These are phyloP conservation scores for Encephalitozoon intestinalis DNA, from an alignment of 371 early-diverging fungal species.

Conservation along the genomic window DNA sequence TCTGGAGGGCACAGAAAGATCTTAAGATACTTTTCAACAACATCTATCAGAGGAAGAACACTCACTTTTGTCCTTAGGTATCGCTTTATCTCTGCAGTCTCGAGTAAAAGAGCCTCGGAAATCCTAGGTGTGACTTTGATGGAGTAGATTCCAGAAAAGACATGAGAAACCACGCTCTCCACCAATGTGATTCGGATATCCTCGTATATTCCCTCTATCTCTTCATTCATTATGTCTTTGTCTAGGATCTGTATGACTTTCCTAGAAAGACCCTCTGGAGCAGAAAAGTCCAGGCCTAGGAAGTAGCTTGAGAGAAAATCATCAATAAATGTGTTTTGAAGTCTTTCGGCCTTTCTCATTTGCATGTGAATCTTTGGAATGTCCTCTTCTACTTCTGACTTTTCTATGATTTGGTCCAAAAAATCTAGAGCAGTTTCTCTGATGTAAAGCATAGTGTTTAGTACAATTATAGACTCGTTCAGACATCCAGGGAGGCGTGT, in stretches of 20 bases:
- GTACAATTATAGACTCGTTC: not conserved
- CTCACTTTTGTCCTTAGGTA: slow-evolving; percentile 5
- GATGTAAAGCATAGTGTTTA: slow-evolving; percentile 33
- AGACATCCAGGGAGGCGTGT: not conserved
- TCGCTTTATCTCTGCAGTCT: slow-evolving; percentile 36
- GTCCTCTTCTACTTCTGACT: not conserved
- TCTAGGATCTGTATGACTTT: slow-evolving; percentile 27
- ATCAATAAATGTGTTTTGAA: not conserved
- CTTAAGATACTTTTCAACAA: slow-evolving; percentile 52
- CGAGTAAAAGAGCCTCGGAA: slow-evolving; percentile 33
- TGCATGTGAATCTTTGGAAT: not conserved
- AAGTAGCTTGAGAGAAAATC: slow-evolving; percentile 5
- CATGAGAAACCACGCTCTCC: slow-evolving; percentile 24
- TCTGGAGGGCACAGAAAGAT: slow-evolving; percentile 44
- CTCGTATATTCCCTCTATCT: slow-evolving; percentile 11
- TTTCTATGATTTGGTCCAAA: not conserved
- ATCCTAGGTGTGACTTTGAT: slow-evolving; percentile 21
- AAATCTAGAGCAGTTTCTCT: slow-evolving; percentile 23
- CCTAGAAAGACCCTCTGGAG: not conserved
- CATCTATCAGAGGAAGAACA: slow-evolving; percentile 22
- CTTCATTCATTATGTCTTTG: slow-evolving; percentile 8
- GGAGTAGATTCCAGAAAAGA: slow-evolving; percentile 27
- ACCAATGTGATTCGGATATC: slow-evolving; percentile 24
- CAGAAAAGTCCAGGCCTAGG: not conserved
- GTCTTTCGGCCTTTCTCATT: not conserved